These are phyloP conservation scores for Aristolochia contorta DNA, from an alignment of 164 flowering plant genomes.

Conservation along the genomic window DNA sequence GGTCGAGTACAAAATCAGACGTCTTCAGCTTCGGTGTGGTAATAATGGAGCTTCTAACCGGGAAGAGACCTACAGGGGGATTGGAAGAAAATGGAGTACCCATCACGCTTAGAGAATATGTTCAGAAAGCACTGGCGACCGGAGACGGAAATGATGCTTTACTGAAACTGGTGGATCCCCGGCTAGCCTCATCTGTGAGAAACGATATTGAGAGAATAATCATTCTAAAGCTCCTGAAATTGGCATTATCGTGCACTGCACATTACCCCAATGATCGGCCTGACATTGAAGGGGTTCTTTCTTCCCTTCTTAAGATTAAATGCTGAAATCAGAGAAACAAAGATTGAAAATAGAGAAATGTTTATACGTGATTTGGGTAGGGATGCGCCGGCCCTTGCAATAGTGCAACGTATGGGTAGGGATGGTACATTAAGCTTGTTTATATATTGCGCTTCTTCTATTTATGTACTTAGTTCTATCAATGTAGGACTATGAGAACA, in stretches of 20 bases:
- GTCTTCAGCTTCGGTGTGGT: no score
- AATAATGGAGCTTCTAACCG: slow-evolving; percentile 65
- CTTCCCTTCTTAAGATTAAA: slow-evolving; percentile 38
- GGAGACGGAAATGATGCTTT: no score
- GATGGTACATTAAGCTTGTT: no score
- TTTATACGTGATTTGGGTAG: slow-evolving; percentile 9
- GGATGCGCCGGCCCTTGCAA: slow-evolving; percentile 12
- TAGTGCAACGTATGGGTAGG: no score
- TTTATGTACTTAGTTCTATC: no score
- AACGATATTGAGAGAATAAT: slow-evolving; percentile 17
- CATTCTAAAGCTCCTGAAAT: slow-evolving; percentile 29
- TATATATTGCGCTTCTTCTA: no score
- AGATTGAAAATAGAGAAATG: no score
- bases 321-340: no score
- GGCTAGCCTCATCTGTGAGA: no score
- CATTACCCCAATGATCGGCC: slow-evolving; percentile 40
- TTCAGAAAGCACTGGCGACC: no score
- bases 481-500: no score
- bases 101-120: slow-evolving; percentile 43
- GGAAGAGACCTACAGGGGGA: slow-evolving; percentile 55
- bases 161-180: no score
- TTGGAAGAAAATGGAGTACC: slow-evolving; percentile 35
- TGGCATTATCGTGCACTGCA: slow-evolving; percentile 56
- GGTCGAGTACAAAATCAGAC: slow-evolving; percentile 64
- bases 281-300: slow-evolving; percentile 41